phyloP scores from a whole-genome alignment of 2,329 filamentous ascomycete species.

The Aspergillus felis region DNA sequence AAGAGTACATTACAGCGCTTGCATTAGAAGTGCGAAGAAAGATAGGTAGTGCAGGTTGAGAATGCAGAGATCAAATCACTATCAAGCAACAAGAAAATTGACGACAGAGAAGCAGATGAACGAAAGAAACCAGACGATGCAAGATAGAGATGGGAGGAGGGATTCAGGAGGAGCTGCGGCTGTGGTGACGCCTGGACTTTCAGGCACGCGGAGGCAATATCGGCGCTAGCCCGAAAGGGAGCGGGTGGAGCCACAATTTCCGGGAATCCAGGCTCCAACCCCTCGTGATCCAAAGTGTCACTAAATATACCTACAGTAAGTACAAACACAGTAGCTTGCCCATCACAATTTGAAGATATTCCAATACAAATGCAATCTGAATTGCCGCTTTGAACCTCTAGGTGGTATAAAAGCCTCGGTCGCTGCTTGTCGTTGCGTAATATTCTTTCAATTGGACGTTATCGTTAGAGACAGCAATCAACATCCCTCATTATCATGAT shows the following conservation, averaged over 20 bases:
- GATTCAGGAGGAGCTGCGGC: conserved; percentile 21
- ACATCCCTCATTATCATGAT: not conserved
- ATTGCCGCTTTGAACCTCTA: not conserved
- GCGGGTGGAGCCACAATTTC: not conserved
- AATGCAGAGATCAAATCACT: not conserved
- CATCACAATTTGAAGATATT: conserved; percentile 2
- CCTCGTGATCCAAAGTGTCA: not conserved
- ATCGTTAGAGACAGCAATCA: not conserved
- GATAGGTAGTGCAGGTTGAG: not conserved
- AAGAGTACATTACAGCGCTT: conserved; percentile 71
- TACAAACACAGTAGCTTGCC: not conserved
- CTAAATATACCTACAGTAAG: not conserved
- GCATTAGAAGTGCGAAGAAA: conserved; percentile 15
- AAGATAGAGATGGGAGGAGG: not conserved
- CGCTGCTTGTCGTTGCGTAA: not conserved
- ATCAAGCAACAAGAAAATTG: not conserved
- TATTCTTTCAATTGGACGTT: not conserved
- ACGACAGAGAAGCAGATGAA: conserved; percentile 16
- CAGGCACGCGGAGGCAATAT: conserved; percentile 24
- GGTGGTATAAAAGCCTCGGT: not conserved
- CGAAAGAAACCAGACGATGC: conserved; percentile 15
- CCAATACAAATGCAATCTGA: not conserved
- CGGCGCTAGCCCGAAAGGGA: conserved; percentile 17
- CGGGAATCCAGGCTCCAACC: not conserved
- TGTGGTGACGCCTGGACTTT: conserved; percentile 22